These are phyloP conservation scores for Phytopythium montanum DNA, from an alignment of 352 stramenopile genomes.

Conservation along the genomic window DNA sequence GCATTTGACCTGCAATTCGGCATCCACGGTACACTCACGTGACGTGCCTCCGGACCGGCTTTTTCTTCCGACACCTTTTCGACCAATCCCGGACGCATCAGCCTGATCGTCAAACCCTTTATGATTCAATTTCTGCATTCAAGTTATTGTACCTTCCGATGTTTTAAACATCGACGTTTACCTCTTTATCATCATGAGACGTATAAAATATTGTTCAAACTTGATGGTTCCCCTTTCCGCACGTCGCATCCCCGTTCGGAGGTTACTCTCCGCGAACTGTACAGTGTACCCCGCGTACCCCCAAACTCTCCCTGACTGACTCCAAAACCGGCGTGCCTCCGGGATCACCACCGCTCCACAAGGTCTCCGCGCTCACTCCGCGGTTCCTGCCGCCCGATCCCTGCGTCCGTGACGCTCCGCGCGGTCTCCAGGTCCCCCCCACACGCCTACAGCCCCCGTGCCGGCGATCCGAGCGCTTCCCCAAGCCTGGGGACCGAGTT, in stretches of 20 bases:
- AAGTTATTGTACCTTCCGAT: too few relatives aligned
- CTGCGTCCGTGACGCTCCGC: background rate
- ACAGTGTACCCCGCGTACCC: background rate
- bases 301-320: background rate
- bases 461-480: background rate
- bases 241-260: background rate
- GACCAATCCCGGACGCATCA: background rate
- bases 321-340: background rate
- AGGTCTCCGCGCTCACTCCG: background rate
- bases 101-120: background rate
- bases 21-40: background rate
- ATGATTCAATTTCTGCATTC: background rate
- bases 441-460: background rate
- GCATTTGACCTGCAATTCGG: background rate
- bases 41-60: slow-evolving; percentile 1
- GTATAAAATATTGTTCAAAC: background rate
- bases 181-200: background rate
- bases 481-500: background rate
- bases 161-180: too few relatives aligned
- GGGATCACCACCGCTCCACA: background rate
- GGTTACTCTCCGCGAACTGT: background rate
- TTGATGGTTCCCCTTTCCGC: background rate
- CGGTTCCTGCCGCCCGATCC: background rate
- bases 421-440: background rate
- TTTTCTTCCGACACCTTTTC: slow-evolving; percentile 1